Percentiles rank a stretch among this genome's conserved stretches.
These are phyloP conservation scores for Candolleomyces eurysporus DNA, from an alignment of 768 basidiomycete species.

Conservation along the genomic window DNA sequence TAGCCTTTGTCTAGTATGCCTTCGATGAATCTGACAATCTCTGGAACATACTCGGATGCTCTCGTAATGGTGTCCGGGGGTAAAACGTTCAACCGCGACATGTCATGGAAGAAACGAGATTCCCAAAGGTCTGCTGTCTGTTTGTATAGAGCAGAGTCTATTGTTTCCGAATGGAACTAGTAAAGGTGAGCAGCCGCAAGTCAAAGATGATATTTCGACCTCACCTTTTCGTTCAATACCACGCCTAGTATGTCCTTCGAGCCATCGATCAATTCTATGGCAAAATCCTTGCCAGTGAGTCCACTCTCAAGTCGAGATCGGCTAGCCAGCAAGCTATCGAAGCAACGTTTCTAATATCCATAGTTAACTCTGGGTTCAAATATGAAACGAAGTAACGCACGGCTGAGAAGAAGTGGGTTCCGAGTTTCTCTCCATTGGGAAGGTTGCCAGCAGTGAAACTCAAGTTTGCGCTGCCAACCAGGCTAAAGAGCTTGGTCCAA, in stretches of 20 bases:
- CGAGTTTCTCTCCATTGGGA: too few species aligned
- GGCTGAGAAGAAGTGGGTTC: too few species aligned
- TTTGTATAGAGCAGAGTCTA: conserved; percentile 81
- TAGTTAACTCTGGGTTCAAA: conserved; percentile 21
- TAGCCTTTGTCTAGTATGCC: conserved; percentile 84
- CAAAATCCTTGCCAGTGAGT: conserved; percentile 38
- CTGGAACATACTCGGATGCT: conserved; percentile 96
- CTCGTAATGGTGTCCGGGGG: conserved; percentile 90
- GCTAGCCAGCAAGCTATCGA: conserved; percentile 53
- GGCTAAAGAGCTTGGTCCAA: conserved; percentile 57
- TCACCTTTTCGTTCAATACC: conserved; percentile 73
- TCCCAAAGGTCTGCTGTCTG: conserved; percentile 88
- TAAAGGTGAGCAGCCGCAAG: neutral
- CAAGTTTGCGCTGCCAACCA: conserved; percentile 57
- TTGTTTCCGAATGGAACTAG: neutral
- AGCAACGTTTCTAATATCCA: conserved; percentile 42
- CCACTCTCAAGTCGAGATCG: conserved; percentile 40
- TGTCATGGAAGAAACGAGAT: conserved; percentile 84
- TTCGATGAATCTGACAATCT: conserved; percentile 88
- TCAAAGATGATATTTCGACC: conserved; percentile 1
- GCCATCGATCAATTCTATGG: conserved; percentile 62
- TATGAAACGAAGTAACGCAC: too few species aligned
- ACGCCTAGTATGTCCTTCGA: conserved; percentile 76
- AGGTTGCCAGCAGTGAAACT: conserved; percentile 15
- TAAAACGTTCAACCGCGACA: conserved; percentile 83